These are phyloP conservation scores for Populus hybrid DNA, from an alignment of 441 rosid species.

Conservation along the genomic window DNA sequence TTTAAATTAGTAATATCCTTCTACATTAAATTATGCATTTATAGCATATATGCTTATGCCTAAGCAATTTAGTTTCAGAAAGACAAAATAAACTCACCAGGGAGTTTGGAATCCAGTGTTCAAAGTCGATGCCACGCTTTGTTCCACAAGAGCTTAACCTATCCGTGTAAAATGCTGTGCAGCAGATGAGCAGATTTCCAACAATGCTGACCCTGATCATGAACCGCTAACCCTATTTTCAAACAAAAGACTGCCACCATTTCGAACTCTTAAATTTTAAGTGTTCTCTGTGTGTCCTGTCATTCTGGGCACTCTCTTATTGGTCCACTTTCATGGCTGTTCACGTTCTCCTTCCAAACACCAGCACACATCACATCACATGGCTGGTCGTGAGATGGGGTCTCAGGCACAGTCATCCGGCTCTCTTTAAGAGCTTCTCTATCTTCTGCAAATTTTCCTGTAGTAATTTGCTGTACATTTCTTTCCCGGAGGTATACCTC, in stretches of 20 bases:
- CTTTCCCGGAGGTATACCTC: slow-evolving; percentile 76
- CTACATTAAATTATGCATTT: too few species aligned
- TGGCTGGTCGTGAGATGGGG: slow-evolving; percentile 97
- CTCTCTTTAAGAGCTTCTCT: slow-evolving; percentile 59
- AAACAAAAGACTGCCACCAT: slow-evolving; percentile 54
- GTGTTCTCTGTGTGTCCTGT: slow-evolving; percentile 44
- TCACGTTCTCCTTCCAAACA: slow-evolving; percentile 67
- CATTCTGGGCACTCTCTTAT: slow-evolving; percentile 69
- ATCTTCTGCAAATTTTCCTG: slow-evolving; percentile 57
- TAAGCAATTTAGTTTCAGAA: slow-evolving; percentile 2
- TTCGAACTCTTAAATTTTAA: slow-evolving; percentile 50
- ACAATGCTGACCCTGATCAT: slow-evolving; percentile 66
- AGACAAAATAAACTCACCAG: slow-evolving; percentile 49
- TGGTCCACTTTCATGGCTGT: slow-evolving; percentile 62
- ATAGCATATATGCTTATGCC: neutral
- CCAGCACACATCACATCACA: slow-evolving; percentile 48
- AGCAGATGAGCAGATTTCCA: slow-evolving; percentile 84
- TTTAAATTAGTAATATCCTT: too few species aligned
- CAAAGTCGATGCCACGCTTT: slow-evolving; percentile 80
- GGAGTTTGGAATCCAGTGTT: slow-evolving; percentile 94
- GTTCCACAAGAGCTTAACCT: slow-evolving; percentile 87
- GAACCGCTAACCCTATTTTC: slow-evolving; percentile 50
- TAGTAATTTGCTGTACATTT: slow-evolving; percentile 59
- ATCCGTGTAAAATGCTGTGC: slow-evolving; percentile 89
- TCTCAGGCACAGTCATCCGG: slow-evolving; percentile 88